Percentiles rank a stretch among this genome's conserved stretches.
Conservation (phyloP, 2,329 filamentous ascomycete species). For the Zasmidium angulare region DNA sequence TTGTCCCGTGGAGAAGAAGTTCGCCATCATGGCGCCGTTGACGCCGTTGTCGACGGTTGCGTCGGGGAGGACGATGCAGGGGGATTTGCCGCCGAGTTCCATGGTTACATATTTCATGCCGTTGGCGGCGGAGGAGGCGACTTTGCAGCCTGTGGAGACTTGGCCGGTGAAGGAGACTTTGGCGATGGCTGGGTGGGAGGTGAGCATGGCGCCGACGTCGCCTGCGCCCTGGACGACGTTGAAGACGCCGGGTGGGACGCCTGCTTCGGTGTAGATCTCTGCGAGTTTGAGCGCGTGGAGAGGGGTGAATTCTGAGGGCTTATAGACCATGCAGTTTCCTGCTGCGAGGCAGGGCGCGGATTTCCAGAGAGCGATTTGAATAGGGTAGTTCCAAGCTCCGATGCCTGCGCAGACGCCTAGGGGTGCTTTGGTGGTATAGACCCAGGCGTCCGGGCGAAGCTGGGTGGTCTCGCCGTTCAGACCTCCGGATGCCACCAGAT, state of each 20-base stretch:
- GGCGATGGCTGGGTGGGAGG: conserved; percentile 68
- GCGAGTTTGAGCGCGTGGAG: conserved; percentile 77
- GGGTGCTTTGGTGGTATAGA: conserved; percentile 79
- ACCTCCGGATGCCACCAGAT: conserved; percentile 72
- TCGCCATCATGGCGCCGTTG: conserved; percentile 88
- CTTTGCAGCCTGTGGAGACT: conserved; percentile 78
- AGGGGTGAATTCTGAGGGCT: conserved; percentile 83
- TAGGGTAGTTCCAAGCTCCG: conserved; percentile 89
- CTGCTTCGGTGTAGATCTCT: conserved; percentile 74
- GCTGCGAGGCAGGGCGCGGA: conserved; percentile 81
- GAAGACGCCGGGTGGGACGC: conserved; percentile 78
- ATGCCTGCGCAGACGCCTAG: conserved; percentile 84
- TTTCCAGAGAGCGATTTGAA: conserved; percentile 90
- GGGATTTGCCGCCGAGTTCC: conserved; percentile 87
- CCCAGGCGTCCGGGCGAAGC: conserved; percentile 72
- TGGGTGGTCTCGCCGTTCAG: conserved; percentile 77
- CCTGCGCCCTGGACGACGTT: conserved; percentile 82
- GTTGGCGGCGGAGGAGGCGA: conserved; percentile 71
- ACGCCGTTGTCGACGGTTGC: conserved; percentile 77
- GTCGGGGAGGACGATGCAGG: conserved; percentile 76
- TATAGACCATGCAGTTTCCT: conserved; percentile 89
- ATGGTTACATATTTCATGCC: conserved; percentile 90
- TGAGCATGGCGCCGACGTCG: conserved; percentile 73
- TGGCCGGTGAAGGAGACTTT: conserved; percentile 92
- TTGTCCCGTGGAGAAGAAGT: conserved; percentile 88